phyloP scores from a whole-genome alignment of 306 rosid genomes.

The Ziziphus jujuba region DNA sequence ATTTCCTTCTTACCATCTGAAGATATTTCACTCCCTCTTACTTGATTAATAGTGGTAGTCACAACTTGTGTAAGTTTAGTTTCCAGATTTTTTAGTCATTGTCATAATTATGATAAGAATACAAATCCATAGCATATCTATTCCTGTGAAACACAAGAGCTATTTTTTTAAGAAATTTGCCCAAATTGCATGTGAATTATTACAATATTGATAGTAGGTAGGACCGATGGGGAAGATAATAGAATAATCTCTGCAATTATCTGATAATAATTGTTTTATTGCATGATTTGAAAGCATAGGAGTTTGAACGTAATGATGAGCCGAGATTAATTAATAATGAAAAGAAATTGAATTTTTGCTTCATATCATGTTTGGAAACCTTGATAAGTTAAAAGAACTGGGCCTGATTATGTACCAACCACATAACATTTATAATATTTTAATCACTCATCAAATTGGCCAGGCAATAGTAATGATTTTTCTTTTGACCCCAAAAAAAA shows the following conservation, averaged over 20 bases:
- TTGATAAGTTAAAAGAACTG: neutral
- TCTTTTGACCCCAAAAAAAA: no score
- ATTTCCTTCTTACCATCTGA: no score
- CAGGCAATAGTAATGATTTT: no score
- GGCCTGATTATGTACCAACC: neutral
- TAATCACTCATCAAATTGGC: no score
- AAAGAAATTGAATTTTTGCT: neutral
- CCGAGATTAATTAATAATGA: neutral
- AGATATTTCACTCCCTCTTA: no score
- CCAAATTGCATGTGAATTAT: slow-evolving; percentile 1
- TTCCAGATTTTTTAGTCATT: neutral
- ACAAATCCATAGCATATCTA: neutral
- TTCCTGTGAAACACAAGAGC: slow-evolving; percentile 2
- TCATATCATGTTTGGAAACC: neutral
- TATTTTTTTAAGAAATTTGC: neutral
- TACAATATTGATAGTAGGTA: neutral
- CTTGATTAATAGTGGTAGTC: no score
- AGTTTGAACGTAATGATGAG: slow-evolving; percentile 15
- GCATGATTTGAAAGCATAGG: slow-evolving; percentile 2
- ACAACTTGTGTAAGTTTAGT: no score
- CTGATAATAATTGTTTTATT: slow-evolving; percentile 14
- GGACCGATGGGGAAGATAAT: neutral
- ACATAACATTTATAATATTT: neutral
- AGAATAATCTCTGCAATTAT: neutral
- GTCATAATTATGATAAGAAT: neutral